phyloP scores from a whole-genome alignment of 2,329 filamentous ascomycete species.

The Colletotrichum sp. region DNA sequence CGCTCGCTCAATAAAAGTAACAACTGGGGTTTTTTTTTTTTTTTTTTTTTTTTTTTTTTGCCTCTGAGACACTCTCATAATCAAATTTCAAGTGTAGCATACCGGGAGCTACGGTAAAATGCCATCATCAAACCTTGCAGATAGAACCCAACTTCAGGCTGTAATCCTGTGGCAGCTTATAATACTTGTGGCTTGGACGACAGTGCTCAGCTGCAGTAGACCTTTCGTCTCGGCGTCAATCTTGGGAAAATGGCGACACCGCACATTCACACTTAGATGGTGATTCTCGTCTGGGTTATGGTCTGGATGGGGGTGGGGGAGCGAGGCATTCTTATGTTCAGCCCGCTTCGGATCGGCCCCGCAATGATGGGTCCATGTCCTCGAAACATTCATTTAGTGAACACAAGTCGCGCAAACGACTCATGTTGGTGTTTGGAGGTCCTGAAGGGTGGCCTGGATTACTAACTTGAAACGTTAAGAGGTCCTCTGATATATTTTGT shows the following conservation, averaged over 20 bases:
- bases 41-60: rapidly evolving
- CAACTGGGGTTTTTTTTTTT: no score
- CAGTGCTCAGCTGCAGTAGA: no score
- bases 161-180: no score
- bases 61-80: neutral
- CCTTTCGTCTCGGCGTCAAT: no score
- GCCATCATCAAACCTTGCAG: neutral
- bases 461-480: neutral
- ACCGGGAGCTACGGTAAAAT: neutral
- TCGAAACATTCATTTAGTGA: neutral
- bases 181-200: no score
- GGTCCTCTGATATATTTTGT: neutral
- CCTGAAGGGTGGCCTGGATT: neutral
- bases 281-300: no score
- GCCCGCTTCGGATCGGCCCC: neutral
- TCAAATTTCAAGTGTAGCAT: neutral
- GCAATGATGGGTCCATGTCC: neutral
- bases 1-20: neutral
- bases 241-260: no score
- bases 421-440: neutral
- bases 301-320: no score
- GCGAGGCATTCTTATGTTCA: no score
- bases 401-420: neutral
- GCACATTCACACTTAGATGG: no score
- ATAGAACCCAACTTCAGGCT: neutral